Base-by-base conservation (phyloP, 768 basidiomycete genomes). In the Coprinopsis marcescibilis region DNA sequence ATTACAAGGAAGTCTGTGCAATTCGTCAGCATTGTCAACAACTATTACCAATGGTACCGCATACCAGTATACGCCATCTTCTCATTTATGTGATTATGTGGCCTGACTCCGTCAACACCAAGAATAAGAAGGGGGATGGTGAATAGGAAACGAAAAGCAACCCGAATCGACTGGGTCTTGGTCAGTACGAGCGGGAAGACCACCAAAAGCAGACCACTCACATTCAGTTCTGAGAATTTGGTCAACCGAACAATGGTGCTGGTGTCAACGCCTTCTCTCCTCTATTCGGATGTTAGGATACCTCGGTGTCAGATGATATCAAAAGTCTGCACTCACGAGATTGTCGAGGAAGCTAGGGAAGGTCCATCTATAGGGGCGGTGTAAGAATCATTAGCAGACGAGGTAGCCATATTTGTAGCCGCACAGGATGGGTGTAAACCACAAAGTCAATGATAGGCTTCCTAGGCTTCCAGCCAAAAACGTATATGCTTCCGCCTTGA, bases 171-270 rank as follows among this genome's bases (percentile, higher is more conserved):
- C 89, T 89, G 52, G 1, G 3, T 14, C 21, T 27, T 25, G 50
- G 37, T 25, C 35, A 40, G 17, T 15, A 19, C 21, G n/a, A 39
- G 46, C 23, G 30, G 20, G 38, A 11, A 13, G 20, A 26, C 2
- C 15, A 14, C 4, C 25, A 48, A 17, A 8, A 36, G 23, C 11
- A 13, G 12, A 17, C 21, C 4, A 65, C 86, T 27, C 52, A 90
- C 89, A 54, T 92, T 92, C 32, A 90, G 64, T 56, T 91, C 86
- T 32, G 86, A 83, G 57, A 87, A 91, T 52, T 83, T 89, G 27
- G 82, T 82, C 41, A 92, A 64, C 17, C 87, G 79, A 17, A 86
- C 73, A 38, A 90, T 71, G 2, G 83, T 87, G 24, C 55, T 68
- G 14, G 55, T 71, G 43, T 90, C 88, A 7, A 87, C 81, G 6